Conservation (phyloP, 1,284 basidiomycete genomes). For the Cronartium quercuum region DNA sequence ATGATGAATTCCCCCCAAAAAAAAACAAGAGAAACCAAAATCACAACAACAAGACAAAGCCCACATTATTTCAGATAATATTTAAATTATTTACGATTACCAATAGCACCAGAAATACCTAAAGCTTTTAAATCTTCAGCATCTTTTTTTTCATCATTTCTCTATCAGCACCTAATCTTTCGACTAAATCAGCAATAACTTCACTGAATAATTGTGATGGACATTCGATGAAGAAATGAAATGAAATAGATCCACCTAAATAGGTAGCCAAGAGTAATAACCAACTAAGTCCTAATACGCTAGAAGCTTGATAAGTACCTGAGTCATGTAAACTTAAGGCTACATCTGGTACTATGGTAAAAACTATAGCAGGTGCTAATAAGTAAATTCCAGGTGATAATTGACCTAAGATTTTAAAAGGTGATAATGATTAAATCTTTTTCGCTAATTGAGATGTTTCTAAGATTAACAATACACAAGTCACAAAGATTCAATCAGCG, state of each 20-base stretch:
- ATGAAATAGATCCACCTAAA: conserved; percentile 44
- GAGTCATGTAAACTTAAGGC: conserved; percentile 44
- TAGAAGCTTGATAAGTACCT: conserved; percentile 43
- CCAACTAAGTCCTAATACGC: conserved; percentile 45
- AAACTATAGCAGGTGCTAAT: conserved; percentile 46
- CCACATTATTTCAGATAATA: too few relatives aligned
- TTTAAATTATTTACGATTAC: too few relatives aligned
- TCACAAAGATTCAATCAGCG: conserved; percentile 47
- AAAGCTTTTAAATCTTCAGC: conserved; percentile 28
- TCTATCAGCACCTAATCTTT: conserved; percentile 41
- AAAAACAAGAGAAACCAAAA: too few relatives aligned
- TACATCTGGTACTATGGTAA: conserved; percentile 46
- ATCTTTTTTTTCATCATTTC: conserved; percentile 19
- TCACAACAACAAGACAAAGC: too few relatives aligned
- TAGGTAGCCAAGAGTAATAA: conserved; percentile 44
- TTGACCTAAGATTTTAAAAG: conserved; percentile 47
- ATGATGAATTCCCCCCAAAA: too few relatives aligned
- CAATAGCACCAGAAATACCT: neutral
- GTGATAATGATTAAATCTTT: conserved; percentile 46
- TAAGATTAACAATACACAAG: conserved; percentile 45
- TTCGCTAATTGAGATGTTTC: conserved; percentile 47
- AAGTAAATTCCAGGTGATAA: conserved; percentile 46
- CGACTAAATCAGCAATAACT: conserved; percentile 43
- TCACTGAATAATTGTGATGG: conserved; percentile 47
- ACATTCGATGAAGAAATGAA: conserved; percentile 48